phyloP scores from a whole-genome alignment of 257 asterid genomes.

The Henckelia pumila region DNA sequence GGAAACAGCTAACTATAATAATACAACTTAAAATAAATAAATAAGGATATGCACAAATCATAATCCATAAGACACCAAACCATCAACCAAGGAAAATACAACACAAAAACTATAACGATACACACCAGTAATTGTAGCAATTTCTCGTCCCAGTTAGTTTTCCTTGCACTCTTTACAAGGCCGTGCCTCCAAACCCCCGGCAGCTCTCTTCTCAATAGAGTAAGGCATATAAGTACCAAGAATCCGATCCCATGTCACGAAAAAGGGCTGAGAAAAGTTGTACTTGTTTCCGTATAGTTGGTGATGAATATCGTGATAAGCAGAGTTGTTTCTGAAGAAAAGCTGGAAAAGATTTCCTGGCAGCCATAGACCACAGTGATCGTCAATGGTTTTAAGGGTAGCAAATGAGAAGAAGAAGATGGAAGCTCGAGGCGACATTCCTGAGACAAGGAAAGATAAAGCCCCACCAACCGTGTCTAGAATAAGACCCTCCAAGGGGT shows the following conservation, averaged over 20 bases:
- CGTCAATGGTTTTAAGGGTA: slow-evolving; percentile 73
- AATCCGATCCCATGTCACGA: slow-evolving; percentile 81
- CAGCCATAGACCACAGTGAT: slow-evolving; percentile 89
- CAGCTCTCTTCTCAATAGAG: slow-evolving; percentile 56
- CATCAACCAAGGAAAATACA: neutral
- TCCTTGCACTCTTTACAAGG: slow-evolving; percentile 38
- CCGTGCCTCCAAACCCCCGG: slow-evolving; percentile 86
- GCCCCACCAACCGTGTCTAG: slow-evolving; percentile 87
- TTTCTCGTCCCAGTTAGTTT: neutral
- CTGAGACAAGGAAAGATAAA: slow-evolving; percentile 67
- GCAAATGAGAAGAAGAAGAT: slow-evolving; percentile 83
- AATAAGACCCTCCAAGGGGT: slow-evolving; percentile 83
- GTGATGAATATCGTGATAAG: slow-evolving; percentile 56
- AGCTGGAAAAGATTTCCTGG: slow-evolving; percentile 82
- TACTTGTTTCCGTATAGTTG: slow-evolving; percentile 31
- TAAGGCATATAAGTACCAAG: slow-evolving; percentile 72
- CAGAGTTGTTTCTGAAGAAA: slow-evolving; percentile 69
- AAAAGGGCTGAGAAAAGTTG: slow-evolving; percentile 88
- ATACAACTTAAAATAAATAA: too few species aligned
- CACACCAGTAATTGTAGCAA: neutral
- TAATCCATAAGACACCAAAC: neutral
- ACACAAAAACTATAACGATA: neutral
- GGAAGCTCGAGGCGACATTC: slow-evolving; percentile 86
- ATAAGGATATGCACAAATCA: too few species aligned
- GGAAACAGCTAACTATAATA: too few species aligned